Conservation (phyloP, 306 rosid genomes). For the Pterocarpus macrocarpus region DNA sequence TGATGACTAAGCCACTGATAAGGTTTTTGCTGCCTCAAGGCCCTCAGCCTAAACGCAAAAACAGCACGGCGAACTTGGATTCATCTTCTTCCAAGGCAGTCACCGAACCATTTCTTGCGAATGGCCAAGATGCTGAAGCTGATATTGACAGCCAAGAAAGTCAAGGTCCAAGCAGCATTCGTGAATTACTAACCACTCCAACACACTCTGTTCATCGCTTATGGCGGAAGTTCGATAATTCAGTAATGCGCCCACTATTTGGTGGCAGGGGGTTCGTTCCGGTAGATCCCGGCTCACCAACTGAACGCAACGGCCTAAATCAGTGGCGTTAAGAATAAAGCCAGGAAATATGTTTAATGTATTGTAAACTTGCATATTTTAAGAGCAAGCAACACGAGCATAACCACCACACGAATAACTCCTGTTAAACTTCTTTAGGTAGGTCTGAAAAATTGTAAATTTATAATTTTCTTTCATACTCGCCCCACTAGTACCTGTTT, state of each 20-base stretch:
- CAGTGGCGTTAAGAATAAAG: conserved; percentile 56
- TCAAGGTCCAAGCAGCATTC: conserved; percentile 68
- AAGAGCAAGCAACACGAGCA: neutral
- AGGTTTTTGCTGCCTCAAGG: conserved; percentile 66
- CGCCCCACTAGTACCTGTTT: neutral
- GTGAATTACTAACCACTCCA: conserved; percentile 77
- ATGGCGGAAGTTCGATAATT: conserved; percentile 90
- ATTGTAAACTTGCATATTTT: conserved; percentile 42
- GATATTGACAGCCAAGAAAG: conserved; percentile 52
- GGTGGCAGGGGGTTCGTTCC: conserved; percentile 99
- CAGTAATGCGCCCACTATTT: conserved; percentile 93
- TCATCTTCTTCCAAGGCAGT: conserved; percentile 68
- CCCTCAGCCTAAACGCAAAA: conserved; percentile 53
- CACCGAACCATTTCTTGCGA: conserved; percentile 71
- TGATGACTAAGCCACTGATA: conserved; percentile 95
- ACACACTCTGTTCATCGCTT: conserved; percentile 83
- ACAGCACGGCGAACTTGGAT: conserved; percentile 64
- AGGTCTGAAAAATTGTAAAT: neutral
- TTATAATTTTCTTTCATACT: neutral
- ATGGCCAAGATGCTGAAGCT: conserved; percentile 65
- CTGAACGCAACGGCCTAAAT: conserved; percentile 46
- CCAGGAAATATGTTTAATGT: conserved; percentile 46
- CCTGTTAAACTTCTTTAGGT: neutral
- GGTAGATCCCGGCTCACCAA: conserved; percentile 68
- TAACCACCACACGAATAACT: neutral